phyloP scores from a whole-genome alignment of 1,284 basidiomycete genomes.

The Cystobasidium pallidum region DNA sequence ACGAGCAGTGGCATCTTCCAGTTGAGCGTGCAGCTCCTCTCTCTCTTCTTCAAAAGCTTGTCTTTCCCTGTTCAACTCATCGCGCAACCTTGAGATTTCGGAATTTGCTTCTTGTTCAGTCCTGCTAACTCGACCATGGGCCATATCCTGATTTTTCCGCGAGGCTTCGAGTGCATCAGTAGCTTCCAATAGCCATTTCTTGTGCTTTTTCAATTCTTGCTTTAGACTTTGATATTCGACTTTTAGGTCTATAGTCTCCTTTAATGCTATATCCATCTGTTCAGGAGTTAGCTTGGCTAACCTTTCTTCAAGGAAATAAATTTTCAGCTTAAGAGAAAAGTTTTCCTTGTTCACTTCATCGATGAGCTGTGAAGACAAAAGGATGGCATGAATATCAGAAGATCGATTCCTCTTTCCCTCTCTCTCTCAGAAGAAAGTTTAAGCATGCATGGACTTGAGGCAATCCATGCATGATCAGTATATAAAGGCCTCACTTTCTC shows the following conservation, averaged over 20 bases:
- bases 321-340: constrained; percentile 89
- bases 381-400: too few species aligned
- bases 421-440: too few species aligned
- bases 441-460: too few species aligned
- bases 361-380: constrained; percentile 80
- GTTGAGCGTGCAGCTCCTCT: constrained; percentile 49
- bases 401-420: too few species aligned
- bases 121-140: constrained; percentile 51
- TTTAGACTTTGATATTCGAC: constrained; percentile 87
- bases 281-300: constrained; percentile 81
- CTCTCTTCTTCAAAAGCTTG: constrained; percentile 60
- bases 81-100: constrained; percentile 58
- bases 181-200: constrained; percentile 81
- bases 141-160: constrained; percentile 60
- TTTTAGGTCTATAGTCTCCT: constrained; percentile 91
- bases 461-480: too few species aligned
- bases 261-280: constrained; percentile 84
- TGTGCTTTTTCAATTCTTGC: constrained; percentile 89
- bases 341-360: constrained; percentile 93
- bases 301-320: constrained; percentile 89
- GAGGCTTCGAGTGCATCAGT: constrained; percentile 78
- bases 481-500: constrained; percentile 91
- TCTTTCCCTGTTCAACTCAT: constrained; percentile 70
- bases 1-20: constrained; percentile 67
- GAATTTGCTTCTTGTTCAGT: constrained; percentile 49